These are phyloP conservation scores for Actinidia arguta DNA, from an alignment of 179 eudicot genomes.

Conservation along the genomic window DNA sequence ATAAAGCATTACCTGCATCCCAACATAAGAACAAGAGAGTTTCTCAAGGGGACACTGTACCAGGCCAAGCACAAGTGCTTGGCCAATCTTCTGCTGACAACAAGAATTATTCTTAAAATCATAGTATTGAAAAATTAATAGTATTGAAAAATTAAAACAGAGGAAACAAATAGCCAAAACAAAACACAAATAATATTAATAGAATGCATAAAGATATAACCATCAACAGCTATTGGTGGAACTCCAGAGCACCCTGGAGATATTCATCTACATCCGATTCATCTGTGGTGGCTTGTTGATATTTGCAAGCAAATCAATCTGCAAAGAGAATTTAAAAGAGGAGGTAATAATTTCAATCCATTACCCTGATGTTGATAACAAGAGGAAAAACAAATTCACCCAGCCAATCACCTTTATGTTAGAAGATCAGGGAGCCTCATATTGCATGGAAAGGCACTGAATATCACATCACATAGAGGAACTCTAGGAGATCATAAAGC, in stretches of 20 bases:
- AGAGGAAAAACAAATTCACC: conserved; percentile 52
- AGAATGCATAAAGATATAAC: too few relatives aligned
- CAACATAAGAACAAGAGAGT: conserved; percentile 93
- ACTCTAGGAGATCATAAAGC: too few relatives aligned
- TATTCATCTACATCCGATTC: conserved; percentile 89
- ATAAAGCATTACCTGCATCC: conserved; percentile 68
- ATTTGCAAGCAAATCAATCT: conserved; percentile 95
- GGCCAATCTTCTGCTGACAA: conserved; percentile 68
- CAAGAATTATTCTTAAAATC: conserved; percentile 72
- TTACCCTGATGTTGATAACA: not conserved
- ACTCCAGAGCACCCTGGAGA: conserved; percentile 66
- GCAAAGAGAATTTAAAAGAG: not conserved
- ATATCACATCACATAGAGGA: too few relatives aligned
- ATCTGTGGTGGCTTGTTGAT: conserved; percentile 86
- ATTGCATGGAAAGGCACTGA: conserved; percentile 96
- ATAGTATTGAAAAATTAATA: conserved; percentile 48
- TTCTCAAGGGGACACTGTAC: conserved; percentile 88
- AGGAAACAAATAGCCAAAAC: conserved; percentile 6
- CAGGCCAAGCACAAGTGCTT: too few relatives aligned
- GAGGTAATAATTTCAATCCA: not conserved
- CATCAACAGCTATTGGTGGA: too few relatives aligned
- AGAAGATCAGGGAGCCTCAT: conserved; percentile 98
- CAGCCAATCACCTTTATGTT: conserved; percentile 81
- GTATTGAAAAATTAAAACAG: not conserved
- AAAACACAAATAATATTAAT: too few relatives aligned